Evolutionary conservation across 2,329 filamentous ascomycete species (phyloP).

Genomic region (Scytalidium sp.): DNA sequence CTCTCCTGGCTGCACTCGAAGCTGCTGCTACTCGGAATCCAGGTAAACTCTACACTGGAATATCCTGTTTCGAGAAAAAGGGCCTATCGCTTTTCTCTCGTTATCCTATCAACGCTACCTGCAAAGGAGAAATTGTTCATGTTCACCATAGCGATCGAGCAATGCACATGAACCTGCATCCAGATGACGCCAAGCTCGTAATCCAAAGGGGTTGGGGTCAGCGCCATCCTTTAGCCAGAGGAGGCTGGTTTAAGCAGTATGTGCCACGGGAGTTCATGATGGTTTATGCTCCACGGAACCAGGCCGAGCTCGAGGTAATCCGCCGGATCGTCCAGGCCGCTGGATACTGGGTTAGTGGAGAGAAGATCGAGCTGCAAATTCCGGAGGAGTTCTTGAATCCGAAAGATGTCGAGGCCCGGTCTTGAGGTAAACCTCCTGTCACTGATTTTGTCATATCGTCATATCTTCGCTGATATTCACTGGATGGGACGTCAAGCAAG

Average conservation of each 20-base stretch:
- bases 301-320: slow-evolving; percentile 65
- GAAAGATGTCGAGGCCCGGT: neutral
- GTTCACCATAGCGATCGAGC: slow-evolving; percentile 74
- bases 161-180: slow-evolving; percentile 78
- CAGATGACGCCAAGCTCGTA: slow-evolving; percentile 69
- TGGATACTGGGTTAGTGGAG: slow-evolving; percentile 58
- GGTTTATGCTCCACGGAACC: slow-evolving; percentile 74
- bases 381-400: neutral
- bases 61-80: slow-evolving; percentile 79
- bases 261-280: slow-evolving; percentile 75
- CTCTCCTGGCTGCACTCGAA: slow-evolving; percentile 51
- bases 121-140: slow-evolving; percentile 79
- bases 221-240: slow-evolving; percentile 63
- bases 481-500: too few species aligned
- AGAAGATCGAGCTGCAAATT: slow-evolving; percentile 17
- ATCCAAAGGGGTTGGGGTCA: slow-evolving; percentile 79
- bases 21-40: slow-evolving; percentile 45
- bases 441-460: too few species aligned
- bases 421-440: too few species aligned
- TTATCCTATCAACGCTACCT: slow-evolving; percentile 64
- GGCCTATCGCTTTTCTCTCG: slow-evolving; percentile 71
- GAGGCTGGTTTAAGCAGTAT: slow-evolving; percentile 62
- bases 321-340: slow-evolving; percentile 70
- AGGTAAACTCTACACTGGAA: slow-evolving; percentile 55
- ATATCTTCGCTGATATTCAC: too few species aligned